phyloP scores from a whole-genome alignment of 1,139 yeast species.

The Sugiyamaella castrensis region DNA sequence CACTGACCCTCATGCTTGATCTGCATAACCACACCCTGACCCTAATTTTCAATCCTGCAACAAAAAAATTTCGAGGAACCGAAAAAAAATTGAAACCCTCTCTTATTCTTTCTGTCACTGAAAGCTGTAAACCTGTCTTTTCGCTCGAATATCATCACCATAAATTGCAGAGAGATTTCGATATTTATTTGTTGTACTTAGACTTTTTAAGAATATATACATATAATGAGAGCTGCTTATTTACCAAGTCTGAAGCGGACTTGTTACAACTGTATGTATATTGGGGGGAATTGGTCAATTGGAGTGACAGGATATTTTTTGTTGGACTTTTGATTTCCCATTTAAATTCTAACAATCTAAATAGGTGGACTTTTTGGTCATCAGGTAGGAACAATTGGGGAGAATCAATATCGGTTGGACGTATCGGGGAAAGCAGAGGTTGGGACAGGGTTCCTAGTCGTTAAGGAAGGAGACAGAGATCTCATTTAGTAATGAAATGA shows the following conservation, averaged over 20 bases:
- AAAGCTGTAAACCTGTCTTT: neutral
- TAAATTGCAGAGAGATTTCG: too few species aligned
- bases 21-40: too few species aligned
- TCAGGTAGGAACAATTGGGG: slow-evolving; percentile 27
- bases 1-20: too few species aligned
- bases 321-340: neutral
- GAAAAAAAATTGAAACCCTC: too few species aligned
- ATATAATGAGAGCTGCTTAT: slow-evolving; percentile 8
- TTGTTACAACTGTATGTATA: slow-evolving; percentile 31
- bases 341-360: slow-evolving; percentile 13
- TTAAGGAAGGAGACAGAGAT: neutral
- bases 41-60: too few species aligned
- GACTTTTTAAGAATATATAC: neutral
- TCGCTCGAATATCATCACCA: too few species aligned
- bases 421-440: too few species aligned
- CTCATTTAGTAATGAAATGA: neutral
- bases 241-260: slow-evolving; percentile 30
- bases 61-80: too few species aligned
- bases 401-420: neutral
- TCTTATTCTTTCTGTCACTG: too few species aligned
- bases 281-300: neutral
- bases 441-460: neutral
- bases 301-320: too few species aligned
- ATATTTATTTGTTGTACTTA: neutral
- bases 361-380: slow-evolving; percentile 37